Evolutionary conservation across 1,284 basidiomycete species (phyloP).

Genomic region (Phellinidium pouzarii): DNA sequence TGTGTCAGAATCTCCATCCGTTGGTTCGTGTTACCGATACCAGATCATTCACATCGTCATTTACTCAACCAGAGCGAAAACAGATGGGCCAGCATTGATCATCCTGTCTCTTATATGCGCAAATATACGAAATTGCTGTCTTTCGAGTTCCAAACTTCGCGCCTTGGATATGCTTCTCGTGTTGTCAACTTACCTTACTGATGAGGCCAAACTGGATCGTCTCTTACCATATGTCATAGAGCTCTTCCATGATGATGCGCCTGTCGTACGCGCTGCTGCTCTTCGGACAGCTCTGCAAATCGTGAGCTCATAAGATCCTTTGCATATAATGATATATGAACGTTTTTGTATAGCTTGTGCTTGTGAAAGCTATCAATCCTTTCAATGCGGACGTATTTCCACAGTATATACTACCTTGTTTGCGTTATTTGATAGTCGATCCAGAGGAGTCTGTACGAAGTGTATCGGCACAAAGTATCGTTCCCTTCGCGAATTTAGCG

Average conservation of each 20-base stretch:
- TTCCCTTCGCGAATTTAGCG: slow-evolving; percentile 78
- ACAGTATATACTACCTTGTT: slow-evolving; percentile 93
- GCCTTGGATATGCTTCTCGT: slow-evolving; percentile 87
- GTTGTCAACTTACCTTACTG: slow-evolving; percentile 76
- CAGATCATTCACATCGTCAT: background rate
- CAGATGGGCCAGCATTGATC: slow-evolving; percentile 77
- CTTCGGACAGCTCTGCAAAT: slow-evolving; percentile 80
- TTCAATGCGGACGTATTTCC: slow-evolving; percentile 87
- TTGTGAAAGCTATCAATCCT: slow-evolving; percentile 83
- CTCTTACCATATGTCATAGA: slow-evolving; percentile 91
- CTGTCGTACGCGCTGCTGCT: slow-evolving; percentile 74
- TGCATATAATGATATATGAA: slow-evolving; percentile 9
- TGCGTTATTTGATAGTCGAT: slow-evolving; percentile 77
- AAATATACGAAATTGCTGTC: slow-evolving; percentile 83
- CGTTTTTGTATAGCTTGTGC: slow-evolving; percentile 57
- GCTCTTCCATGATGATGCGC: slow-evolving; percentile 79
- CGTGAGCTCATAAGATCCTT: slow-evolving; percentile 40
- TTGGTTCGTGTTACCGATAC: background rate
- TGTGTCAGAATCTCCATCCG: slow-evolving; percentile 1
- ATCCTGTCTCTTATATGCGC: slow-evolving; percentile 83
- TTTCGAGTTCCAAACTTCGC: slow-evolving; percentile 82
- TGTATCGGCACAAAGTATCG: slow-evolving; percentile 84
- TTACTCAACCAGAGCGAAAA: background rate
- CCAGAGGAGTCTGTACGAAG: slow-evolving; percentile 84
- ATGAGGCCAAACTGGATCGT: slow-evolving; percentile 93